Percentiles rank a stretch among this genome's conserved stretches.
Conservation (phyloP, 345 rosid genomes). For the Citropsis articulata region DNA sequence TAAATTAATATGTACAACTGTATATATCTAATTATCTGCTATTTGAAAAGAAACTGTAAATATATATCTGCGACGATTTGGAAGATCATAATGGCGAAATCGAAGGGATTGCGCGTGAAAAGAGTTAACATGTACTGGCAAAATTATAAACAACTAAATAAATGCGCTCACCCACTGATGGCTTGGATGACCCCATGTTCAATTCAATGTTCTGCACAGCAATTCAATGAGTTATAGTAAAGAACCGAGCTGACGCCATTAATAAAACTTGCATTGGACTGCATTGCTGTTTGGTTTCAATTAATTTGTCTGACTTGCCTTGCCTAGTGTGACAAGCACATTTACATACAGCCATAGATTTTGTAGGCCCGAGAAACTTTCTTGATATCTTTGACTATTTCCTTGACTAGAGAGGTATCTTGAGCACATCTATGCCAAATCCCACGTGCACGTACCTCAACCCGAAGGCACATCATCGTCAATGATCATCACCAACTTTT, state of each 20-base stretch:
- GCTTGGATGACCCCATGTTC: neutral
- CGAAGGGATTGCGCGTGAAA: neutral
- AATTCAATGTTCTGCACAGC: neutral
- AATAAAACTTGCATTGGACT: neutral
- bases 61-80: neutral
- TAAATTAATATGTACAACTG: too few relatives aligned
- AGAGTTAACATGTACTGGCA: neutral
- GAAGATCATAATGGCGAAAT: neutral
- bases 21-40: too few relatives aligned
- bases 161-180: neutral
- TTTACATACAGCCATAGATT: neutral
- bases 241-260: neutral
- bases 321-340: too few relatives aligned
- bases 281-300: neutral
- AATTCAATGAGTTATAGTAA: neutral
- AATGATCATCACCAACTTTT: too few relatives aligned
- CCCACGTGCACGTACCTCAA: too few relatives aligned
- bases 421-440: too few relatives aligned
- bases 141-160: neutral
- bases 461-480: too few relatives aligned
- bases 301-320: neutral
- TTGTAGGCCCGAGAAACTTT: neutral
- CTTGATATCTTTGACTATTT: neutral
- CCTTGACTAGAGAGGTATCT: neutral
- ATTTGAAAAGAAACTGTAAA: too few relatives aligned